Conservation (phyloP, 345 rosid species). For the Eucalyptus marginata region DNA sequence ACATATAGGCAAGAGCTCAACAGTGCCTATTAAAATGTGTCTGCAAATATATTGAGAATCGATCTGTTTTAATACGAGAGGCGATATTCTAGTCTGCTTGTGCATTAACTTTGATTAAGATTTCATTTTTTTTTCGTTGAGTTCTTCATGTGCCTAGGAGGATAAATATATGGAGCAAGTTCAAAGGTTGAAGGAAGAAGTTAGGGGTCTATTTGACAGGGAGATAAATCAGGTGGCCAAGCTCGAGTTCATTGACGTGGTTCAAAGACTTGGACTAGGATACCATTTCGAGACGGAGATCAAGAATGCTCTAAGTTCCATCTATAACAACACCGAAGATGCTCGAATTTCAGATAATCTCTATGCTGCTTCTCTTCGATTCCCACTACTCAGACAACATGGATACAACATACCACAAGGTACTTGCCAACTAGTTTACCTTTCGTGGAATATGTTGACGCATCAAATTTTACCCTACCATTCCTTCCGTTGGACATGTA, state of each 20-base stretch:
- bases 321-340: background rate
- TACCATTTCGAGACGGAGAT: constrained; percentile 1
- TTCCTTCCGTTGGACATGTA: background rate
- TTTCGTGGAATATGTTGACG: background rate
- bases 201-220: background rate
- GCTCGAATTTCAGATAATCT: background rate
- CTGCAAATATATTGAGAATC: too few relatives aligned
- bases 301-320: background rate
- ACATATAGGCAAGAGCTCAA: background rate
- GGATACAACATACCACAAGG: background rate
- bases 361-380: background rate
- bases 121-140: background rate
- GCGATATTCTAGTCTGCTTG: too few relatives aligned
- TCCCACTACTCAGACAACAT: background rate
- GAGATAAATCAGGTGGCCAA: background rate
- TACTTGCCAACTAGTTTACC: background rate
- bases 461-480: background rate
- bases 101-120: background rate
- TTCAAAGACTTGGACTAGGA: constrained; percentile 5
- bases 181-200: background rate
- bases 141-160: background rate
- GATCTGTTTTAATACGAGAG: too few relatives aligned
- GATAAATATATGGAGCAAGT: background rate
- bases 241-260: background rate
- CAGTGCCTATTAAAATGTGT: background rate